Evolutionary conservation across 2,329 filamentous ascomycete species (phyloP).

Genomic region (Zasmidium cellare): DNA sequence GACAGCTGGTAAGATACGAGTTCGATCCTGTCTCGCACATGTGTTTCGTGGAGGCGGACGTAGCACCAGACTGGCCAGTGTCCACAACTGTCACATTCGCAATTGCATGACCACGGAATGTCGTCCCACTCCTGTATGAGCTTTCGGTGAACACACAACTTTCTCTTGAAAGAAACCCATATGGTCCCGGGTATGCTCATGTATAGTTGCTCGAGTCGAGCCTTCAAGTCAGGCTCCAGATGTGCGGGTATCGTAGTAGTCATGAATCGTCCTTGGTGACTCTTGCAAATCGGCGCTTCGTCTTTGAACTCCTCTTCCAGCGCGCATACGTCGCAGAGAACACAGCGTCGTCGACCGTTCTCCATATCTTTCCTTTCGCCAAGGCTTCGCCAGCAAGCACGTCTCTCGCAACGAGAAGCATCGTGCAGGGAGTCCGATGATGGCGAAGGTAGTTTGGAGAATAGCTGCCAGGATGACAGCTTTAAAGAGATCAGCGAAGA

Average conservation of each 20-base stretch:
- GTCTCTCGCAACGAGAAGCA: conserved; percentile 26
- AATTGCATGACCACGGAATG: conserved; percentile 8
- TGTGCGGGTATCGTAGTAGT: conserved; percentile 16
- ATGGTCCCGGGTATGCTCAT: conserved; percentile 9
- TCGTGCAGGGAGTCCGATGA: conserved; percentile 18
- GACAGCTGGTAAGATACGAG: background rate
- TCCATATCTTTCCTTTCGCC: conserved; percentile 22
- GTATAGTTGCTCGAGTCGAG: conserved; percentile 11
- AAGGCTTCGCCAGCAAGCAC: conserved; percentile 24
- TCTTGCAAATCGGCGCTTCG: conserved; percentile 24
- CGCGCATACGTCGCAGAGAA: conserved; percentile 23
- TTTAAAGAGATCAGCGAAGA: conserved; percentile 41
- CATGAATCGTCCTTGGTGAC: conserved; percentile 25
- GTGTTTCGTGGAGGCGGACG: conserved; percentile 10
- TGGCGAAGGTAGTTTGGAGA: conserved; percentile 23
- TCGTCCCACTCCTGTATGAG: conserved; percentile 19
- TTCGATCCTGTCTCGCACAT: background rate
- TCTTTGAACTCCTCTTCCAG: conserved; percentile 14
- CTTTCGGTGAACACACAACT: conserved; percentile 22
- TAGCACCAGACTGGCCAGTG: conserved; percentile 22
- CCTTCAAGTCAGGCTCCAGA: conserved; percentile 18
- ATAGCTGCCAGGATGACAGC: conserved; percentile 35
- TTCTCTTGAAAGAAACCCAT: conserved; percentile 19
- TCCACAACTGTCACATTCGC: conserved; percentile 22
- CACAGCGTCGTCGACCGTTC: conserved; percentile 25